These are phyloP conservation scores for Roridomyces roridus DNA, from an alignment of 768 basidiomycete species.

Conservation along the genomic window DNA sequence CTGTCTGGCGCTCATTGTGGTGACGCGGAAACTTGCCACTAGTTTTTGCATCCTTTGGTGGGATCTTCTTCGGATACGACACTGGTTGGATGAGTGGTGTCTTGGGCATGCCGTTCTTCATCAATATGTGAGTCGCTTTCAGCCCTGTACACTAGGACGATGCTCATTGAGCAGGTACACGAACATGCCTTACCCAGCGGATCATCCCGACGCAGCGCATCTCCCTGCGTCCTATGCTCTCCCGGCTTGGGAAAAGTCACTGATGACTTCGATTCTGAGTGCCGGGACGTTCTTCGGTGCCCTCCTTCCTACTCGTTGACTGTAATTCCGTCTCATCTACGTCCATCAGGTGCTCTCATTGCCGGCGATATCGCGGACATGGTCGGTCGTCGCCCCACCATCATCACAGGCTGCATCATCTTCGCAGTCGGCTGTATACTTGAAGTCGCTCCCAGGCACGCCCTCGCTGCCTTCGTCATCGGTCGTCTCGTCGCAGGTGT, in stretches of 20 bases:
- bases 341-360: too few species aligned
- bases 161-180: too few species aligned
- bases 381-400: conserved; percentile 64
- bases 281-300: conserved; percentile 88
- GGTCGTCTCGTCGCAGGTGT: conserved; percentile 84
- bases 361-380: conserved; percentile 44
- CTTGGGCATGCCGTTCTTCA: conserved; percentile 66
- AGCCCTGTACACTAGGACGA: too few species aligned
- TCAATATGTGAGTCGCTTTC: too few species aligned
- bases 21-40: too few species aligned
- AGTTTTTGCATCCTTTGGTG: conserved; percentile 54
- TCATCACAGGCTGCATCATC: conserved; percentile 64
- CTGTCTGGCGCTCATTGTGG: too few species aligned
- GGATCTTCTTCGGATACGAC: conserved; percentile 72
- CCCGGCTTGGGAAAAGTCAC: conserved; percentile 54
- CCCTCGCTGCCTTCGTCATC: conserved; percentile 33
- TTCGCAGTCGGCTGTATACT: conserved; percentile 72
- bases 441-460: conserved; percentile 58
- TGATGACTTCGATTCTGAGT: conserved; percentile 71
- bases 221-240: conserved; percentile 39
- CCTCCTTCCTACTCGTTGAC: conserved; percentile 50
- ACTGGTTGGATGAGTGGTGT: conserved; percentile 86
- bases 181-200: neutral
- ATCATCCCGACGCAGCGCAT: neutral
- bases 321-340: too few species aligned